These are phyloP conservation scores for Fomitopsis palustris DNA, from an alignment of 1,284 basidiomycete species.

Conservation along the genomic window DNA sequence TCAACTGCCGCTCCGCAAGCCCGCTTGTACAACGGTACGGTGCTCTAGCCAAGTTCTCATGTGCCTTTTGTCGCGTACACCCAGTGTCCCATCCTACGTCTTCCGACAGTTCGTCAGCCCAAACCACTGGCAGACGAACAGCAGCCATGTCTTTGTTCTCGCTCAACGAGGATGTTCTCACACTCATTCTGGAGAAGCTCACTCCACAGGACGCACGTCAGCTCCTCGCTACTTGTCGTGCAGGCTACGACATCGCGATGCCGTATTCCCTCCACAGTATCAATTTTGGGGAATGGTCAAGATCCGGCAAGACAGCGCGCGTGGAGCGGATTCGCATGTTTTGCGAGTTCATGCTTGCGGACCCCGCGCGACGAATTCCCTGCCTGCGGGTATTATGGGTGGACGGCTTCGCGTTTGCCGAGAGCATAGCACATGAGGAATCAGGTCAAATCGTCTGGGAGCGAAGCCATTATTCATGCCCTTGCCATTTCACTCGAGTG, in stretches of 20 bases:
- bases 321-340: neutral
- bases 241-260: neutral
- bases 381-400: neutral
- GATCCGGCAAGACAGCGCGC: neutral
- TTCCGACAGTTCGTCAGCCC: too few species aligned
- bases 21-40: too few species aligned
- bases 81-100: too few species aligned
- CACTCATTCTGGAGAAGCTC: neutral
- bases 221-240: neutral
- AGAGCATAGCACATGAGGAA: neutral
- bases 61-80: too few species aligned
- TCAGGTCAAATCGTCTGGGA: too few species aligned
- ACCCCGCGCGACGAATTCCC: neutral
- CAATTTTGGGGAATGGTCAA: neutral
- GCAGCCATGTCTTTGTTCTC: neutral
- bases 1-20: too few species aligned
- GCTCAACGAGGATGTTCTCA: neutral
- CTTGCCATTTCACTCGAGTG: neutral
- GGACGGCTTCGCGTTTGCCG: neutral
- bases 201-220: neutral
- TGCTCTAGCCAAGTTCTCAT: too few species aligned
- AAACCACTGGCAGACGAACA: too few species aligned
- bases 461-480: neutral
- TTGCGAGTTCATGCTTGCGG: constrained; percentile 2
- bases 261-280: neutral